These are phyloP conservation scores for Cladophialophora chaetospira DNA, from an alignment of 2,329 filamentous ascomycete species.

Conservation along the genomic window DNA sequence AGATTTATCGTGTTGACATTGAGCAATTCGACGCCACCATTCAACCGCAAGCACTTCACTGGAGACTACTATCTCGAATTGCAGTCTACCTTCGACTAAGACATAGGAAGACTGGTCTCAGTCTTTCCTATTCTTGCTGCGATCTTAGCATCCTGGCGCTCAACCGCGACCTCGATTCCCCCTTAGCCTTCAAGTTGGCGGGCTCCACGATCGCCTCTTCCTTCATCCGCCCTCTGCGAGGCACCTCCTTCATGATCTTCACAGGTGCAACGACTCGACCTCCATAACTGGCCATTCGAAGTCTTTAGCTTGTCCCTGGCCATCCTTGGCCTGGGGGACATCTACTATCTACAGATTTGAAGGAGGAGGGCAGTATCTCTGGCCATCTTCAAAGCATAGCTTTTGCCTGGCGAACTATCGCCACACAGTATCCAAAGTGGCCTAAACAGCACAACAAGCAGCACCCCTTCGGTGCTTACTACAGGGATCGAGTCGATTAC, in stretches of 20 bases:
- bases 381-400: neutral
- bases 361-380: neutral
- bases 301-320: constrained; percentile 12
- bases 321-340: constrained; percentile 14
- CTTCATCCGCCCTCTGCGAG: constrained; percentile 84
- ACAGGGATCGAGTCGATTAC: constrained; percentile 3
- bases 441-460: constrained; percentile 2
- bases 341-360: constrained; percentile 3
- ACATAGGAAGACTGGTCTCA: constrained; percentile 32
- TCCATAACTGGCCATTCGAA: constrained; percentile 71
- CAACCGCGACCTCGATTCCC: constrained; percentile 39
- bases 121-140: constrained; percentile 32
- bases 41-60: no score
- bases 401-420: constrained; percentile 5
- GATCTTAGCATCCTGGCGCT: constrained; percentile 44
- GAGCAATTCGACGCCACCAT: no score
- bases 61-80: neutral
- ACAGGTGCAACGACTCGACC: constrained; percentile 96
- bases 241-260: constrained; percentile 91
- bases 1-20: neutral
- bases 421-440: constrained; percentile 18
- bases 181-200: constrained; percentile 86
- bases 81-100: no score
- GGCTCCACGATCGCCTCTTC: constrained; percentile 72
- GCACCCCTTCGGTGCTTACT: constrained; percentile 15